phyloP scores from a whole-genome alignment of 495 filamentous ascomycete genomes.

The Trichoderma gamsii region DNA sequence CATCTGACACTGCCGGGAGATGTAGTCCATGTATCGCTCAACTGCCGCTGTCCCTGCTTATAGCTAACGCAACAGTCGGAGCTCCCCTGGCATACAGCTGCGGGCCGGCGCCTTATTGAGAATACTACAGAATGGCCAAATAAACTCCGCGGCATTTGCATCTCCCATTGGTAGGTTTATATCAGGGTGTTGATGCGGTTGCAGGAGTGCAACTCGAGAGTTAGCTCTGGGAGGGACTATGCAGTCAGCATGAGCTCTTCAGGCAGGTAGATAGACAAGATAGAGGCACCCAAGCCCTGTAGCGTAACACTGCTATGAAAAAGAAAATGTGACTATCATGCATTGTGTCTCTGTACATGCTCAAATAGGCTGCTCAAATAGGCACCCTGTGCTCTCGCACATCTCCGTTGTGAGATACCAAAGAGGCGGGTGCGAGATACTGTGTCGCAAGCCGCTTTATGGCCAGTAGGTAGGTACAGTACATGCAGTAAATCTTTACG shows the following conservation, averaged over 20 bases:
- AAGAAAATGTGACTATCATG: no score
- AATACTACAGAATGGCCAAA: neutral
- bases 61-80: neutral
- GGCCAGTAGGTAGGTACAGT: no score
- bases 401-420: no score
- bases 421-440: no score
- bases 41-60: slow-evolving; percentile 11
- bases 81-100: neutral
- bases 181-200: neutral
- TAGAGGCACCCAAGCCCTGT: neutral
- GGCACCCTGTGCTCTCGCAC: no score
- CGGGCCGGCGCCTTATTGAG: neutral
- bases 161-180: neutral
- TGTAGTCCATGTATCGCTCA: neutral
- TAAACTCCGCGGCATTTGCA: neutral
- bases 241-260: slow-evolving; percentile 6
- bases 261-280: neutral
- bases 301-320: neutral
- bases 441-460: no score
- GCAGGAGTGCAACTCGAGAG: neutral
- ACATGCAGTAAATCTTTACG: no score
- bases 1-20: neutral
- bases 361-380: no score
- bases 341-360: no score
- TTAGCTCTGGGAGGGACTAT: neutral